Evolutionary conservation across 202 grass and related monocot genomes (phyloP).

Genomic region (Dendrocalamus latiflorus): DNA sequence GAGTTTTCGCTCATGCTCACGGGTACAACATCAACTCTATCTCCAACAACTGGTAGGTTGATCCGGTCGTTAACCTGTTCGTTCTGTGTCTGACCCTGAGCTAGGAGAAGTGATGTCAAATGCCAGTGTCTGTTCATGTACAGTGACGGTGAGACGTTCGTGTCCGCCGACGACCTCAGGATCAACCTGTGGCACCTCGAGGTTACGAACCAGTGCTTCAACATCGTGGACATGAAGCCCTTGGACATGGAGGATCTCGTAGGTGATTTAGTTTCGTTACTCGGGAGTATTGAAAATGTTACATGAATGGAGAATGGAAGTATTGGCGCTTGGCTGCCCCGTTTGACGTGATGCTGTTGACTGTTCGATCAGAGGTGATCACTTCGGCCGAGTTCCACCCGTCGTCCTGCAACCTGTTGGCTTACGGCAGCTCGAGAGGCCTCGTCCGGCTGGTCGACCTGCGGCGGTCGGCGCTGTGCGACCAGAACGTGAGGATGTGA

Average conservation of each 20-base stretch:
- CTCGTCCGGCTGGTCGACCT: conserved; percentile 50
- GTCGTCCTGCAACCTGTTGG: conserved; percentile 36
- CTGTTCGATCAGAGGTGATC: conserved; percentile 44
- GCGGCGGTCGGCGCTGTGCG: conserved; percentile 48
- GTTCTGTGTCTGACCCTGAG: background rate
- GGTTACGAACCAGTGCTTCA: conserved; percentile 47
- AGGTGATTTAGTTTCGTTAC: conserved; percentile 44
- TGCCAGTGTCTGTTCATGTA: background rate
- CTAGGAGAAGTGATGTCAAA: background rate
- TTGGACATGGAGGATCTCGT: conserved; percentile 55
- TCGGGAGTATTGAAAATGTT: background rate
- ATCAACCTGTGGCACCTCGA: conserved; percentile 61
- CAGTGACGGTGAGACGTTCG: conserved; percentile 57
- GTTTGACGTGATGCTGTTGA: too few species aligned
- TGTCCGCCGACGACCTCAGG: conserved; percentile 52
- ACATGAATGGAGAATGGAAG: background rate
- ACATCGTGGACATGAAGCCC: conserved; percentile 44
- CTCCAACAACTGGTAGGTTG: conserved; percentile 40
- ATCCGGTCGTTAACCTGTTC: too few species aligned
- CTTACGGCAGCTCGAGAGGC: conserved; percentile 49
- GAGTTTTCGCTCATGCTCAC: conserved; percentile 37
- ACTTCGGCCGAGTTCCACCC: conserved; percentile 51
- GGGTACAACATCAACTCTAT: conserved; percentile 50
- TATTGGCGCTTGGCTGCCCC: background rate
- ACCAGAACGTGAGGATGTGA: conserved; percentile 37